Base-by-base conservation (phyloP, 2,329 filamentous ascomycete species). In the Aspergillus proliferans region DNA sequence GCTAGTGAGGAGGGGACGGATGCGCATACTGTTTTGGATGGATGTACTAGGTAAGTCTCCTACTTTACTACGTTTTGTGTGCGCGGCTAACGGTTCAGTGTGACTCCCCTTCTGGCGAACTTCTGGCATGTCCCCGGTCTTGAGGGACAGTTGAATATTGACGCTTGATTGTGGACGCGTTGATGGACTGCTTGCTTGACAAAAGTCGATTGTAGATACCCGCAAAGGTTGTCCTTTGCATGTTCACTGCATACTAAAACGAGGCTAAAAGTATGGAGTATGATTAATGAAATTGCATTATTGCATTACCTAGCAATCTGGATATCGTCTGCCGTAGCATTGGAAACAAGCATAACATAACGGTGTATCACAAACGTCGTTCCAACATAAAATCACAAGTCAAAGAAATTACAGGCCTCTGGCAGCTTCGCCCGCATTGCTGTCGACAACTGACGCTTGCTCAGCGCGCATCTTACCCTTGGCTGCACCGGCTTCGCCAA, bases 51-150 rank as follows among this genome's bases (percentile, higher is more conserved):
- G 87, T 88, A 73, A 58, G 53, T 43, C n/a, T 30, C 42, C 34
- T 8, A 18, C 19, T 38, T 36, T 8, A n/a, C 10, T 26, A 47
- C 8, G 9, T 42, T 6, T 39, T 42, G 19, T 42, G 49, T 26
- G 52, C 30, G 19, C n/a, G 9, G 40, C n/a, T 36, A 28, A 26
- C 14, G 40, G 59, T 46, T 54, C 62, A 94, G 88, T 70, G 82
- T 96, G 49, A 95, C 91, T 12, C 87, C 91, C 10, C 71, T 96
- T 59, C 86, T 87, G 66, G 90, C 91, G 42, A 95, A 95, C 67
- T 95, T 95, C 69, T 88, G 85, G 79, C 87, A 92, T 67, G 80
- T 76, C n/a, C 73, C 80, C 43, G 76, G 81, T 50, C 73, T 82
- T 54, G 79, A 82, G 58, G 76, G 77, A 52, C 86, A 90, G 71